Base-by-base conservation (phyloP, 331 rosid species). In the Pyracantha coccinea region DNA sequence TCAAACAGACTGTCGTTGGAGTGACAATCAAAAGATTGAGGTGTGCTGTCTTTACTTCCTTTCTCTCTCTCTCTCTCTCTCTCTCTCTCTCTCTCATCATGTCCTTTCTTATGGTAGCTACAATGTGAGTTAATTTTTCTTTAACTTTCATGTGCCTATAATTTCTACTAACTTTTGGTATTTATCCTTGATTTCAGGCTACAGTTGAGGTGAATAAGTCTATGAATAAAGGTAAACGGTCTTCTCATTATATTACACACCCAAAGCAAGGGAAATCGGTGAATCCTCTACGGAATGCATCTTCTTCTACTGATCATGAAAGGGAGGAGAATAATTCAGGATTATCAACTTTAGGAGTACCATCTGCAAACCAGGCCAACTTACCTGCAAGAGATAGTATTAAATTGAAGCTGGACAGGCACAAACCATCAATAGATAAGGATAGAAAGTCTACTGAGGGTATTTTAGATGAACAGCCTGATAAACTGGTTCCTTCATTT, bases 191-290 rank as follows among this genome's bases (percentile, higher is more conserved):
- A 73, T 78, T 80, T 73, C 79, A 89, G 97, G 85, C 79, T 77
- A 73, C 76, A 66, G 90, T 85, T 24, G 87, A 89, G 84, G 84
- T 69, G 72, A 85, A 85, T 79, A 90, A 84, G 73, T 80, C 85
- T 31, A 50, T 71, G 66, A 84, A 67, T 80, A 92, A 90, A 84
- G 91, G 95, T 64, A 90, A 89, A 81, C 90, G 87, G 24, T 78
- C 93, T 45, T 86, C 96, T 82, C 81, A 87, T 70, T 69, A 41
- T 77, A 54, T 88, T 45, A 68, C 83, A 20, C 87, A 75, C 68
- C 79, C 85, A 76, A 90, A 85, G 71, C 86, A 74, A 64, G 78
- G 83, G 41, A 90, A 89, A 78, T 32, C 66, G 81, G 71, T 66
- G 64, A 89, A 83, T 77, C 75, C 89, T 68, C 75, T 78, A 33